Conservation (phyloP, 108 stramenopile genomes). For the Stephanodiscus triporus region DNA sequence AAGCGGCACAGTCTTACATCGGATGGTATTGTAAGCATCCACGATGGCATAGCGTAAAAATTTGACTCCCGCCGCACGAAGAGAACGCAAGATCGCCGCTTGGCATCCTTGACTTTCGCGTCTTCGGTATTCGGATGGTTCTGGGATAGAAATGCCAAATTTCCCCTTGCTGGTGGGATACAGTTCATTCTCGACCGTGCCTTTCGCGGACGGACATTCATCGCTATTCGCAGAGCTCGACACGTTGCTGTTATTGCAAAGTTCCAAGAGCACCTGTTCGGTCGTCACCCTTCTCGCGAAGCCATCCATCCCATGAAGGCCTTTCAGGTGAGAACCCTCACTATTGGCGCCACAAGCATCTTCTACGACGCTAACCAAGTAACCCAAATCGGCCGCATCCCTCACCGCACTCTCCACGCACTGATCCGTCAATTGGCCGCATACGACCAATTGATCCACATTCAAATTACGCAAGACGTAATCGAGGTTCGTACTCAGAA, state of each 20-base stretch:
- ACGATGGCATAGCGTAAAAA: conserved; percentile 71
- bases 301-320: conserved; percentile 67
- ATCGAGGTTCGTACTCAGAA: conserved; percentile 71
- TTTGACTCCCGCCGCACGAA: conserved; percentile 72
- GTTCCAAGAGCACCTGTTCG: conserved; percentile 59
- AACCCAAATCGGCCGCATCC: conserved; percentile 82
- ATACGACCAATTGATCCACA: conserved; percentile 69
- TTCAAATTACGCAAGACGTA: conserved; percentile 65
- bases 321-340: conserved; percentile 50
- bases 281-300: conserved; percentile 60
- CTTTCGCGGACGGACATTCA: conserved; percentile 16
- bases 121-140: conserved; percentile 23
- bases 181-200: background rate
- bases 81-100: conserved; percentile 64
- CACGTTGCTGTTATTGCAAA: conserved; percentile 9
- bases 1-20: conserved; percentile 69
- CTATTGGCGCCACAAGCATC: conserved; percentile 76
- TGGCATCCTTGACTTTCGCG: conserved; percentile 23
- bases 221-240: conserved; percentile 5
- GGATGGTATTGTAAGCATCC: conserved; percentile 72
- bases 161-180: background rate
- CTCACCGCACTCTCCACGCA: conserved; percentile 79
- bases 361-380: conserved; percentile 69
- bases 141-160: conserved; percentile 9
- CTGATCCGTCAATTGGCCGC: conserved; percentile 80